phyloP scores from a whole-genome alignment of 805 yeast species.

The Candida insectorum region DNA sequence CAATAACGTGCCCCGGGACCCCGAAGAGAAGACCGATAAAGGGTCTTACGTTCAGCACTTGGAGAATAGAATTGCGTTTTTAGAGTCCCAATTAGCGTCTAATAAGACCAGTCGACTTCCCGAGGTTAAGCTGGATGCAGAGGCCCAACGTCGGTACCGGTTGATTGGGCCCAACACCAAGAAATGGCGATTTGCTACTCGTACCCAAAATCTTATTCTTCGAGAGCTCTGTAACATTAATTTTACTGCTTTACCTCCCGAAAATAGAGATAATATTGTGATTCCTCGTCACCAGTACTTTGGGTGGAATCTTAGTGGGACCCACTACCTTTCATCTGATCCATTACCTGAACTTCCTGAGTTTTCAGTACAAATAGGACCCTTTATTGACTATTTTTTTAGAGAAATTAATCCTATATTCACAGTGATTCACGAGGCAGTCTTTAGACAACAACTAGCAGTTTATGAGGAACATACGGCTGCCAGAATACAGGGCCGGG shows the following conservation, averaged over 20 bases:
- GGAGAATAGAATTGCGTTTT: conserved; percentile 38
- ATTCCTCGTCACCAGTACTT: conserved; percentile 59
- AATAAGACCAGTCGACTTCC: no score
- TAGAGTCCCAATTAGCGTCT: conserved; percentile 33
- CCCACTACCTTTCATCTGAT: conserved; percentile 40
- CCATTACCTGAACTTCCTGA: conserved; percentile 32
- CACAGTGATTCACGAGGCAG: conserved; percentile 50
- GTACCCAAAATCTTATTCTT: conserved; percentile 44
- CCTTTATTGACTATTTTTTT: conserved; percentile 41
- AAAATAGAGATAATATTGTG: conserved; percentile 29
- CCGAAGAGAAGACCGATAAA: conserved; percentile 11
- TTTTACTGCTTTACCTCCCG: conserved; percentile 28
- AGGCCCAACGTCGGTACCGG: no score
- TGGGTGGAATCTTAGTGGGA: conserved; percentile 68
- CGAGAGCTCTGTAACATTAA: conserved; percentile 34
- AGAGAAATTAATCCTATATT: conserved; percentile 50
- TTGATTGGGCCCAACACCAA: conserved; percentile 28
- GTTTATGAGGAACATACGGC: conserved; percentile 28
- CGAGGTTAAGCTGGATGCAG: no score
- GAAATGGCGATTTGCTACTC: conserved; percentile 46
- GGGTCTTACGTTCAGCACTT: conserved; percentile 27
- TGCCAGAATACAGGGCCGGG: not conserved
- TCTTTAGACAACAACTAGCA: conserved; percentile 48
- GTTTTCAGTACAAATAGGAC: conserved; percentile 10
- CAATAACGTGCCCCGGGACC: conserved; percentile 4